Evolutionary conservation across 169 alveolate genomes (phyloP).

Genomic region (Plasmodium ovale): DNA sequence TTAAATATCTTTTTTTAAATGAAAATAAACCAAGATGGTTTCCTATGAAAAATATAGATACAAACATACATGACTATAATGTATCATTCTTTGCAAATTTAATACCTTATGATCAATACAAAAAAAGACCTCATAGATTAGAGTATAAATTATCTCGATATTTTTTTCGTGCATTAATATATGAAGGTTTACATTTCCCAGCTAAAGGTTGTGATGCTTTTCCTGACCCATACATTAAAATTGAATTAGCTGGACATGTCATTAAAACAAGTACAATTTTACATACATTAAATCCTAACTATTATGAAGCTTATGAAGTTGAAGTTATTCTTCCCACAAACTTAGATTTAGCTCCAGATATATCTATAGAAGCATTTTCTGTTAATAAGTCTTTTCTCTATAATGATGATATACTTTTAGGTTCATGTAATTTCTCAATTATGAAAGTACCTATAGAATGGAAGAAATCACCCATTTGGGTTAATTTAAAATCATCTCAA

Average conservation of each 20-base stretch:
- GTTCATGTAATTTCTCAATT: conserved; percentile 83
- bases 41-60: conserved; percentile 77
- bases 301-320: conserved; percentile 90
- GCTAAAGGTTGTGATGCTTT: conserved; percentile 84
- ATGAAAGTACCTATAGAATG: conserved; percentile 91
- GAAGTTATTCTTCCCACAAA: conserved; percentile 90
- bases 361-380: conserved; percentile 84
- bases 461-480: conserved; percentile 92
- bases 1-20: conserved; percentile 74
- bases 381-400: conserved; percentile 81
- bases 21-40: conserved; percentile 92
- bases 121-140: conserved; percentile 86
- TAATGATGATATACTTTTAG: conserved; percentile 78
- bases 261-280: conserved; percentile 85
- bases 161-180: conserved; percentile 88
- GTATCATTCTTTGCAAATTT: conserved; percentile 78
- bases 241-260: conserved; percentile 89
- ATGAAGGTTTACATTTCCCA: conserved; percentile 91
- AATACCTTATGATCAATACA: conserved; percentile 70
- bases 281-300: conserved; percentile 89
- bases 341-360: conserved; percentile 90
- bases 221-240: conserved; percentile 83
- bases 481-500: conserved; percentile 85
- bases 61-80: conserved; percentile 75
- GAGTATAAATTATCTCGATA: conserved; percentile 85